These are phyloP conservation scores for Dactylellina haptotyla DNA, from an alignment of 2,329 filamentous ascomycete species.

Conservation along the genomic window DNA sequence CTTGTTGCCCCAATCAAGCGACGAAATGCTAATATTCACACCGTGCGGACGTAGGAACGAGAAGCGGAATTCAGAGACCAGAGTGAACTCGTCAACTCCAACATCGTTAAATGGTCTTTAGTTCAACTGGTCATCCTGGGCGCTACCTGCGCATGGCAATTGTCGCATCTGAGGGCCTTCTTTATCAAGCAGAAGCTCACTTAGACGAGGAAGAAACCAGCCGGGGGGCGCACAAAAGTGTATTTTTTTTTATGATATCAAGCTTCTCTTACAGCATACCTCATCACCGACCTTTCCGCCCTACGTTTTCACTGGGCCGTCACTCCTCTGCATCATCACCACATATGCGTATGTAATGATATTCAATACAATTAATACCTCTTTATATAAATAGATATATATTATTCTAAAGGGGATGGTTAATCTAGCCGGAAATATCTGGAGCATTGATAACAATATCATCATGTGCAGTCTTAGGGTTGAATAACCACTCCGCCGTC, in stretches of 20 bases:
- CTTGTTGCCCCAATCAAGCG: neutral
- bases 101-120: conserved; percentile 92
- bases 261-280: neutral
- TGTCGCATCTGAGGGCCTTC: conserved; percentile 93
- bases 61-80: conserved; percentile 98
- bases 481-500: conserved; percentile 36
- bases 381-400: neutral
- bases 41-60: conserved; percentile 75
- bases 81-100: conserved; percentile 89
- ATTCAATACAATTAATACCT: conserved; percentile 9
- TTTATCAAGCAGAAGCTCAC: conserved; percentile 99
- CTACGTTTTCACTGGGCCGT: neutral
- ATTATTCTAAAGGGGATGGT: neutral
- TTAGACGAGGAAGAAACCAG: conserved; percentile 66
- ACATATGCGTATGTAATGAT: conserved; percentile 11
- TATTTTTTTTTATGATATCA: conserved; percentile 8
- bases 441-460: neutral
- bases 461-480: neutral
- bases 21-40: neutral
- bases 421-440: neutral
- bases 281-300: neutral
- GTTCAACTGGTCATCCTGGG: conserved; percentile 87
- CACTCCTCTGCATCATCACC: conserved; percentile 1
- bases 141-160: conserved; percentile 93
- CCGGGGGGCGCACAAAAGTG: conserved; percentile 7